Percentiles rank a stretch among this genome's conserved stretches.
Evolutionary conservation across 2,329 filamentous ascomycete genomes (phyloP).

Genomic region (Cladosporium sp.): DNA sequence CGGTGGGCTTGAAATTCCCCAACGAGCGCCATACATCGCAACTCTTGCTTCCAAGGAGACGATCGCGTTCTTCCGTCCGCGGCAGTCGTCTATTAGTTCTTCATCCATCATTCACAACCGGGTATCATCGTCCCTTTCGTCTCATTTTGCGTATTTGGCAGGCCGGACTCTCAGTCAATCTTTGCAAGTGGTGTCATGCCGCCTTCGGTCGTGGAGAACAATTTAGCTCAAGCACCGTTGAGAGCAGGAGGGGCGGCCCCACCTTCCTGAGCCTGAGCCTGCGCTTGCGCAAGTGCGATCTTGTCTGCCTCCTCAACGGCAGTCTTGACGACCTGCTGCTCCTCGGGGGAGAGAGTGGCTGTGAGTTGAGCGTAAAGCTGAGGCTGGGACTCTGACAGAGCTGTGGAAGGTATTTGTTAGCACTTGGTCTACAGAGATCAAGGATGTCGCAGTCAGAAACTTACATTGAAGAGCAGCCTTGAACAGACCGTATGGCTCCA

Average conservation of each 20-base stretch:
- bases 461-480: conserved; percentile 77
- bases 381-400: conserved; percentile 85
- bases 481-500: conserved; percentile 93
- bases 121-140: conserved; percentile 8
- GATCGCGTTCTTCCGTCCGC: background rate
- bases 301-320: conserved; percentile 72
- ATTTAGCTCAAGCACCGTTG: conserved; percentile 17
- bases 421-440: background rate
- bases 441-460: conserved; percentile 39
- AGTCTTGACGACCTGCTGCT: conserved; percentile 76
- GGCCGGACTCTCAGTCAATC: conserved; percentile 14
- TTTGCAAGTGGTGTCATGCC: conserved; percentile 13
- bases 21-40: background rate
- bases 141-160: background rate
- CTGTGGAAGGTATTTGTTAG: conserved; percentile 50
- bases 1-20: background rate
- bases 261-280: conserved; percentile 15
- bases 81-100: background rate
- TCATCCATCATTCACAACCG: background rate
- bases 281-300: conserved; percentile 39
- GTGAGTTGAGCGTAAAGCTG: conserved; percentile 82
- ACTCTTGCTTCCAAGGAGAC: background rate
- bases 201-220: conserved; percentile 1
- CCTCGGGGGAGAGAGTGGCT: conserved; percentile 73
- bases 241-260: conserved; percentile 10